These are phyloP conservation scores for Phytopythium delawarense DNA, from an alignment of 352 stramenopile genomes.

Conservation along the genomic window DNA sequence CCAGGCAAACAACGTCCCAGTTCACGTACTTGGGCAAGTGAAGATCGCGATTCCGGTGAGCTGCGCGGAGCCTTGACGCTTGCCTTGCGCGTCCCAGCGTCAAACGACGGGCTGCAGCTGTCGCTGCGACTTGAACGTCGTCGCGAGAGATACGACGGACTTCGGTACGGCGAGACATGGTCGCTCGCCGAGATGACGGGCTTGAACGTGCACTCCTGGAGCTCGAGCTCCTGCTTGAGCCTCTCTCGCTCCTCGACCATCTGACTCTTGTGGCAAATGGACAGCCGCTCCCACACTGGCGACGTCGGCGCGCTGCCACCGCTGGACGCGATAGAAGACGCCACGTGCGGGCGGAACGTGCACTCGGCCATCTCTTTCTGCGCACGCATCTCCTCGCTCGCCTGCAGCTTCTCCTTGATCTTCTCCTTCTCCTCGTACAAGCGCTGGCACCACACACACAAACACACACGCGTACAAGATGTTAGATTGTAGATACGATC, in stretches of 20 bases:
- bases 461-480: not conserved
- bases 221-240: constrained; percentile 61
- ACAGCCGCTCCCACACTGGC: constrained; percentile 70
- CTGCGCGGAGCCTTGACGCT: not conserved
- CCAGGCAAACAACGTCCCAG: not conserved
- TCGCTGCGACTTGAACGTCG: constrained; percentile 31
- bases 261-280: constrained; percentile 78
- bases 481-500: constrained; percentile 1
- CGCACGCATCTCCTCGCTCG: constrained; percentile 57
- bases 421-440: constrained; percentile 79
- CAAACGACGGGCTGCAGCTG: constrained; percentile 8
- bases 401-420: constrained; percentile 72
- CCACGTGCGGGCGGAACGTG: constrained; percentile 73
- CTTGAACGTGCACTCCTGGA: constrained; percentile 81
- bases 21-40: not conserved
- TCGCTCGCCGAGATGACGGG: constrained; percentile 53
- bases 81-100: not conserved
- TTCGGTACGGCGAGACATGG: constrained; percentile 31
- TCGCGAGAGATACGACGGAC: constrained; percentile 35
- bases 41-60: not conserved
- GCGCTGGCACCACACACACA: constrained; percentile 31
- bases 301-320: constrained; percentile 28
- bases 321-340: constrained; percentile 21
- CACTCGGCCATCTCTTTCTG: constrained; percentile 80
- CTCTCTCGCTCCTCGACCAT: constrained; percentile 76